Evolutionary conservation across 768 basidiomycete genomes (phyloP).

Genomic region (Cyclocybe aegerita): DNA sequence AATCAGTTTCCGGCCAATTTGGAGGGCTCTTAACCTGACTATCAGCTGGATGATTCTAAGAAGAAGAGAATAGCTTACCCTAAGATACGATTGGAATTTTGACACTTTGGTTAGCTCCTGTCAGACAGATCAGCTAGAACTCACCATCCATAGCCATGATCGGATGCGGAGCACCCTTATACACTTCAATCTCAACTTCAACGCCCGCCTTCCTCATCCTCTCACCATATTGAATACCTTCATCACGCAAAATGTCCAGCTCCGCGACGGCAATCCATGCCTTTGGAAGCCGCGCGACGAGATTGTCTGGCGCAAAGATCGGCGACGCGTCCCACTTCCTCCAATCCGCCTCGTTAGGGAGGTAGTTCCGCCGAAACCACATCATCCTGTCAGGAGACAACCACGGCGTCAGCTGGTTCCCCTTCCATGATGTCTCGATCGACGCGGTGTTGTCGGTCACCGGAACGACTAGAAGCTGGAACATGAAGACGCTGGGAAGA

Average conservation of each 20-base stretch:
- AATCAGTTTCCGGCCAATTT: constrained; percentile 34
- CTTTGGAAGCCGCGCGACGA: constrained; percentile 49
- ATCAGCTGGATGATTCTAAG: background rate
- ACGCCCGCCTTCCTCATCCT: constrained; percentile 54
- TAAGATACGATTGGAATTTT: background rate
- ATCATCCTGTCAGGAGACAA: constrained; percentile 63
- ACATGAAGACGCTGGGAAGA: constrained; percentile 53
- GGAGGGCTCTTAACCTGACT: constrained; percentile 7
- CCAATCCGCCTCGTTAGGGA: constrained; percentile 60
- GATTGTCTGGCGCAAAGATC: constrained; percentile 59
- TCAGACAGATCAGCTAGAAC: constrained; percentile 18
- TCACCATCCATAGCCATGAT: constrained; percentile 75
- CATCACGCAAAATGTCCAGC: constrained; percentile 64
- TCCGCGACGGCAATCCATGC: constrained; percentile 68
- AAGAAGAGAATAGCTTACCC: background rate
- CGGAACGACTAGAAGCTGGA: constrained; percentile 70
- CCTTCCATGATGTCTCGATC: constrained; percentile 46
- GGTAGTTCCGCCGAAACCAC: constrained; percentile 73
- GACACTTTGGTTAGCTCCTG: background rate
- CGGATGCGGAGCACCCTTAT: constrained; percentile 67
- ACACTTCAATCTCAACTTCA: constrained; percentile 51
- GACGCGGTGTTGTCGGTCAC: constrained; percentile 72
- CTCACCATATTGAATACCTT: constrained; percentile 63
- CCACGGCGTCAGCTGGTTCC: constrained; percentile 58
- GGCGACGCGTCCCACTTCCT: constrained; percentile 71